Percentiles rank a stretch among this genome's conserved stretches.
Evolutionary conservation across 345 rosid species (phyloP).

Genomic region (Brassica carinata): DNA sequence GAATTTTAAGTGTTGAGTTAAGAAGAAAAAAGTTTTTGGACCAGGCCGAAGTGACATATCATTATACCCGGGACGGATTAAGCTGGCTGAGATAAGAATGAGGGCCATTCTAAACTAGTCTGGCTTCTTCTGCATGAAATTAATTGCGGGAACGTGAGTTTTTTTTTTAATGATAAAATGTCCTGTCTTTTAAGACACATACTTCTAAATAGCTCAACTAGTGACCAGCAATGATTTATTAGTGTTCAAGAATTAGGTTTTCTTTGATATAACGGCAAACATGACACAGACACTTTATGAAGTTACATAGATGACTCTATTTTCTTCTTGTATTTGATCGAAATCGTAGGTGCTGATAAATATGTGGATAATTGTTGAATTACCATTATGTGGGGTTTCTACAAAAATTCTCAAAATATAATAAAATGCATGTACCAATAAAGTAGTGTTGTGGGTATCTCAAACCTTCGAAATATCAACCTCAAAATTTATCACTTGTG

Average conservation of each 20-base stretch:
- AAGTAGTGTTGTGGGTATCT: no score
- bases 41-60: slow-evolving; percentile 27
- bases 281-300: neutral
- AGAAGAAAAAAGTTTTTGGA: neutral
- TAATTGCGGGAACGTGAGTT: slow-evolving; percentile 30
- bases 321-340: neutral
- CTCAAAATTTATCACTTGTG: no score
- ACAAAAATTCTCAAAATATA: no score
- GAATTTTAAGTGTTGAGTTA: neutral
- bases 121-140: slow-evolving; percentile 36
- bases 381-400: neutral
- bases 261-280: neutral
- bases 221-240: neutral
- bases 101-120: slow-evolving; percentile 33
- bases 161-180: slow-evolving; percentile 1
- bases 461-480: no score
- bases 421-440: no score
- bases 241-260: neutral
- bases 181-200: slow-evolving; percentile 5
- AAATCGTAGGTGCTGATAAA: neutral
- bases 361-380: neutral
- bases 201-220: neutral
- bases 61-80: slow-evolving; percentile 22
- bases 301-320: neutral
- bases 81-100: slow-evolving; percentile 33